Percentiles rank a stretch among this genome's conserved stretches.
These are phyloP conservation scores for Omphalotus olearius DNA, from an alignment of 1,284 basidiomycete genomes.

Conservation along the genomic window DNA sequence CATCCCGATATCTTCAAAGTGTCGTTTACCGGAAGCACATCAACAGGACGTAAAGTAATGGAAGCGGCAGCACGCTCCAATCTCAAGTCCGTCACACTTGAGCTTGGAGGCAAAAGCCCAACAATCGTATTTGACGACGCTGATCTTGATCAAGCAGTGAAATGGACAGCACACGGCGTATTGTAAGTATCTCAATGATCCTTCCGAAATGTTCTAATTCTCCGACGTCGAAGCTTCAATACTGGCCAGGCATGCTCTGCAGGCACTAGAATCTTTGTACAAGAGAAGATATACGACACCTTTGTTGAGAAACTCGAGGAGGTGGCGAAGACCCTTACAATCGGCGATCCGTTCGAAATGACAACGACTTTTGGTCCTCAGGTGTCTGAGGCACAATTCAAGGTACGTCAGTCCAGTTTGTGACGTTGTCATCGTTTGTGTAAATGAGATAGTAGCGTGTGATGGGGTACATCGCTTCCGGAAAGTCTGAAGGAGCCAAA, in stretches of 20 bases:
- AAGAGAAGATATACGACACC: constrained; percentile 77
- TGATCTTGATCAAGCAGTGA: constrained; percentile 74
- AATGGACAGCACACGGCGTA: constrained; percentile 80
- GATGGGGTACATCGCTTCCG: constrained; percentile 83
- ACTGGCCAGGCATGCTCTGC: constrained; percentile 84
- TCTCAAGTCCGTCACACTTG: constrained; percentile 76
- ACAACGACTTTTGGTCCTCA: constrained; percentile 84
- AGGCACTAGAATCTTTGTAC: constrained; percentile 81
- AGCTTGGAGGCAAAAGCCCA: constrained; percentile 90
- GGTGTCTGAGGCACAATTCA: constrained; percentile 67
- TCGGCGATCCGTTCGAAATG: constrained; percentile 78
- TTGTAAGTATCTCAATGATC: constrained; percentile 40
- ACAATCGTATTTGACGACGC: constrained; percentile 75
- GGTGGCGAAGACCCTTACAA: constrained; percentile 39
- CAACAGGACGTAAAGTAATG: constrained; percentile 73
- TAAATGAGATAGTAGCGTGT: constrained; percentile 47
- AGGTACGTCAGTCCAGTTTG: constrained; percentile 36
- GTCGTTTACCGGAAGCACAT: constrained; percentile 70
- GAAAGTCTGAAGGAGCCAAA: constrained; percentile 80
- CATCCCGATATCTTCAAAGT: constrained; percentile 52
- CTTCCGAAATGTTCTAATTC: not conserved
- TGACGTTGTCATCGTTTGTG: not conserved
- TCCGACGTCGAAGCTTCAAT: not conserved
- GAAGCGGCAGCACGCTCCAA: constrained; percentile 67
- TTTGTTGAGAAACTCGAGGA: constrained; percentile 63